Evolutionary conservation across 2,329 filamentous ascomycete species (phyloP).

Genomic region (Akanthomyces muscarius): DNA sequence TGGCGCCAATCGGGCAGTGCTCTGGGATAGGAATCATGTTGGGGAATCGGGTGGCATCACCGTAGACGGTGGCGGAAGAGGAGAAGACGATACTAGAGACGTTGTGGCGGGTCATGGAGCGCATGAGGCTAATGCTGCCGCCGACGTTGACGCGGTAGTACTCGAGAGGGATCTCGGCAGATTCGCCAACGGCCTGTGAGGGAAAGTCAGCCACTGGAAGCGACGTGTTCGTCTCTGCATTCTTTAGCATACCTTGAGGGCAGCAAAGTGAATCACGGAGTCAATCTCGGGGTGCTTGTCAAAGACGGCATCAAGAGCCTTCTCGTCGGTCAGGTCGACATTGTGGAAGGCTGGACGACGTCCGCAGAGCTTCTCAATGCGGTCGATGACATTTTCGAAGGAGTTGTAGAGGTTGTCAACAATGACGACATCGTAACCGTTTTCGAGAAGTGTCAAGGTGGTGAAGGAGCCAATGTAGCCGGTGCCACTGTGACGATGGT

Average conservation of each 20-base stretch:
- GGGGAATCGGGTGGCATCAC: constrained; percentile 90
- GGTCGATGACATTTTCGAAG: constrained; percentile 83
- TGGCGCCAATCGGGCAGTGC: constrained; percentile 90
- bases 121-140: constrained; percentile 82
- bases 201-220: constrained; percentile 17
- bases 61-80: constrained; percentile 95
- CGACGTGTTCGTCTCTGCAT: background rate
- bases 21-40: constrained; percentile 99
- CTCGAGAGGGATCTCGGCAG: constrained; percentile 86
- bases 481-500: constrained; percentile 65
- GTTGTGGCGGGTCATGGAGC: constrained; percentile 82
- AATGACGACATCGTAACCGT: constrained; percentile 94
- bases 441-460: constrained; percentile 81
- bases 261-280: constrained; percentile 98
- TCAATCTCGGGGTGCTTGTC: constrained; percentile 86
- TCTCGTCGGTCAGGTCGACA: constrained; percentile 82
- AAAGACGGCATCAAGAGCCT: constrained; percentile 81
- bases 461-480: constrained; percentile 99
- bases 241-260: constrained; percentile 68
- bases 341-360: constrained; percentile 83
- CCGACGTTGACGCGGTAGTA: constrained; percentile 98
- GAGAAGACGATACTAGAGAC: constrained; percentile 98
- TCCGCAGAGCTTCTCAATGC: constrained; percentile 89
- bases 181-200: constrained; percentile 85
- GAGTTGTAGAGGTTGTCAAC: constrained; percentile 98